Evolutionary conservation across 1,139 yeast genomes (phyloP), one percentile per base, ranked within the genome.

Genomic region (Taiozyma sp.): DNA sequence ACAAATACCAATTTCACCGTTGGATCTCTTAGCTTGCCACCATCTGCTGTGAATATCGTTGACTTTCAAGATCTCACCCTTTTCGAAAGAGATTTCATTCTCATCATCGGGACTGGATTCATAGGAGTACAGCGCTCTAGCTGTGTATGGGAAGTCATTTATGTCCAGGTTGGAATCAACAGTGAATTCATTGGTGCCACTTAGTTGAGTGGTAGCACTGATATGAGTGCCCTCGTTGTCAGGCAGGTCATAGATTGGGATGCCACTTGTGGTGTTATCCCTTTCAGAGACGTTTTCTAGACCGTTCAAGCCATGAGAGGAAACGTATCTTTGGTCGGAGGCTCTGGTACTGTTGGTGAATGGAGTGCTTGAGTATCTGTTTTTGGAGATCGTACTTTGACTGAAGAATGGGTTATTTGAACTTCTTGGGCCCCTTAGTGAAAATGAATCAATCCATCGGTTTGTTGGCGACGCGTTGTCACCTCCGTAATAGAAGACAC

Each of bases 11-110:
- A 89, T 88, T 67, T 90, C 95, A 46, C 99, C 99, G 61, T 82
- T 85, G 21, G 85, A 76, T 64, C 91, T 81, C 65, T 88, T 81
- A 37, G 97, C 98, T 70, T 90, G 97, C 98, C 98, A 93, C 99
- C 99, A 93, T 71, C 95, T 85, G 48, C 98, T 97, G 58, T 88
- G 89, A 53, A 89, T 88, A 64, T 93, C 98, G 61, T 89, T 90
- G 45, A 93, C 96, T 62, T 87, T 91, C 66, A 93, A 77, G 29
- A 90, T 74, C 68, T 93, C 99, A 54, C 93, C 97, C 68, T 91
- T 90, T 54, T 78, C 81, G 64, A 93, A 93, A 6, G 96, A 86
- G 43, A 93, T 80, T 70, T 93, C 99, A 65, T 93, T 93, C 54
- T 87, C 88, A 68, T 93, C 99, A 50, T 87, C 95, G 3, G 95